Percentiles rank a stretch among this genome's conserved stretches.
Conservation (phyloP, 805 yeast genomes). For the Yarrowia sp. region DNA sequence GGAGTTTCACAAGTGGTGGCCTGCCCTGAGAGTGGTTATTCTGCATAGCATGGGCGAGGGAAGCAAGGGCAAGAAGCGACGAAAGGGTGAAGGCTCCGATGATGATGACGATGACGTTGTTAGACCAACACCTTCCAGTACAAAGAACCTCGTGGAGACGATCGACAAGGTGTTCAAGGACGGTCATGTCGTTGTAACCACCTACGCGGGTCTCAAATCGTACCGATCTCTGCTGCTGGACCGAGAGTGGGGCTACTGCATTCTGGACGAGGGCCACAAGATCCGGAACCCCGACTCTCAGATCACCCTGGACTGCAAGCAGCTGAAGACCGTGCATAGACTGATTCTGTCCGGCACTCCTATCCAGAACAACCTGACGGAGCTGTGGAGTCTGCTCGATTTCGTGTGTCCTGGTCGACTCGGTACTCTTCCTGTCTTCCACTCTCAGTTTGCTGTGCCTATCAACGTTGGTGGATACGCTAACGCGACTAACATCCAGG, state of each 20-base stretch:
- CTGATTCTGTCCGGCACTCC: constrained; percentile 94
- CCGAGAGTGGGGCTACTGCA: constrained; percentile 82
- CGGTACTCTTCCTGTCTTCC: constrained; percentile 93
- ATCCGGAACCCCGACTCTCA: constrained; percentile 92
- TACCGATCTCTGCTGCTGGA: constrained; percentile 64
- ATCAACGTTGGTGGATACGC: constrained; percentile 98
- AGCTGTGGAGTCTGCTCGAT: constrained; percentile 93
- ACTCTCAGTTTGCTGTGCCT: constrained; percentile 86
- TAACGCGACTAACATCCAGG: constrained; percentile 92
- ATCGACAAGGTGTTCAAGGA: constrained; percentile 56
- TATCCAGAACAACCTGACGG: constrained; percentile 87
- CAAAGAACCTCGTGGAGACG: constrained; percentile 47
- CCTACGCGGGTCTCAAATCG: constrained; percentile 80
- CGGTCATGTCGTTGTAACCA: constrained; percentile 87
- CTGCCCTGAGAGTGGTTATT: constrained; percentile 80
- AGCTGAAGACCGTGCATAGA: constrained; percentile 77
- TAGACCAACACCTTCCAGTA: constrained; percentile 33
- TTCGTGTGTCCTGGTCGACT: constrained; percentile 91
- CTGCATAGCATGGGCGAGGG: constrained; percentile 92
- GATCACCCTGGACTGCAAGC: constrained; percentile 81
- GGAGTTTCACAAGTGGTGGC: constrained; percentile 98
- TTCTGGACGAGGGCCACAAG: constrained; percentile 95
- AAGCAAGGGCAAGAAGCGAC: constrained; percentile 45
- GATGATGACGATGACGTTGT: constrained; percentile 20
- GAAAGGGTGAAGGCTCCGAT: constrained; percentile 27